Evolutionary conservation across 2,329 filamentous ascomycete species (phyloP), one percentile per base, ranked within the genome.

Genomic region (Huntiella abstrusa): DNA sequence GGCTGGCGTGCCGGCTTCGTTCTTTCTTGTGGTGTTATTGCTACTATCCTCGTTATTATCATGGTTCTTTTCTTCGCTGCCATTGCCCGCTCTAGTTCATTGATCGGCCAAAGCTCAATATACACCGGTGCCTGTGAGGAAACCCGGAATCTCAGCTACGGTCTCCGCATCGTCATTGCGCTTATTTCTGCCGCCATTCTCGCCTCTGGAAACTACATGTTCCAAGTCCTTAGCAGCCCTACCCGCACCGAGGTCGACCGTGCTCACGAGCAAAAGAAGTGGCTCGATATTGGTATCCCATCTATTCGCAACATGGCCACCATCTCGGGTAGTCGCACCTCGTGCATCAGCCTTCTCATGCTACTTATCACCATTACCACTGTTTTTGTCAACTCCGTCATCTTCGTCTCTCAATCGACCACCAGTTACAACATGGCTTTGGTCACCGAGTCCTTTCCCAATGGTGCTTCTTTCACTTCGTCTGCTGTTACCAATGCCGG

Each of bases 321-420:
- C 45, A 64, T 73, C 45, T 63, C 64, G 12, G 55, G 55, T n/a
- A 56, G 59, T 11, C 58, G 68, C 47, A 58, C 60, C 16, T 38
- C 60, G 11, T 47, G 71, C 46, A 63, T 63, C 34, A 53, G 56
- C 33, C 50, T 62, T 35, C 53, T 68, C 33, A 54, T 71, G 40
- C 43, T 64, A 19, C 55, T 61, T 48, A 67, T 68, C 41, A 56
- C 70, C 16, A 52, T 58, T 28, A 62, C 63, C 12, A 68, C 70
- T 58, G 59, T 71, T 63, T 66, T 72, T 67, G 71, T 69, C 64
- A 70, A 71, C 65, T 60, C 67, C 50, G 55, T 70, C 58, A 61
- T 71, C 41, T 66, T 64, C 49, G 62, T 62, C 49, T 63, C 62
- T 8, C 59, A 61, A 40, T 56, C 59, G 35, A 57, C 57, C 32